Evolutionary conservation across 495 filamentous ascomycete genomes (phyloP), one percentile per base, ranked within the genome.

Genomic region (Rhypophila decipiens): DNA sequence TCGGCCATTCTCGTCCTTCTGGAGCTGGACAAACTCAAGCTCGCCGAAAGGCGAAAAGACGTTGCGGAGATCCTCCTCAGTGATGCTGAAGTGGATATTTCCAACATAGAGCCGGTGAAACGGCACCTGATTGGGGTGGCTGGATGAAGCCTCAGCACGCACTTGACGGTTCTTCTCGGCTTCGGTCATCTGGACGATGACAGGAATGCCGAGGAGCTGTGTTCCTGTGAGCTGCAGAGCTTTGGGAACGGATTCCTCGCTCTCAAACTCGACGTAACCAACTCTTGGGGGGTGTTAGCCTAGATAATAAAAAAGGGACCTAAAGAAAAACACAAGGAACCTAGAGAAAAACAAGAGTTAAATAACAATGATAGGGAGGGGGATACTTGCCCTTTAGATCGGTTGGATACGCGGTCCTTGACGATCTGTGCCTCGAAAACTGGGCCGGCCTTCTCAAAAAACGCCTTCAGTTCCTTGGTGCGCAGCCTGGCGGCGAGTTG

Each of bases 81-180:
- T 97, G 66, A 99, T 95, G 67, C 87, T 95, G 79, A 99, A 99
- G 76, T 99, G 94, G 57, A 99, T 95, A 63, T 99, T 99, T 66
- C 94, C 94, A 56, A 99, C 93, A 70, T 96, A 99, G 43, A 99
- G 86, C 63, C 94, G 84, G 72, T 99, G 94, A 73, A 97, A 99
- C 24, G 94, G 94, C 24, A 95, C 83, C 44, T 86, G 84, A 53
- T 76, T 81, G 45, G 74, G 71, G 38, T 83, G 76, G 50, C 71
- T 74, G 53, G 75, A 77, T 38, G 74, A 74, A 39, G 81, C 73
- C 52, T 94, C 89, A 56, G 79, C 91, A 53, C 90, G 88, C 45
- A 88, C 88, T 76, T 96, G 93, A 42, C 94, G 90, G 62, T 99
- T 99, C 74, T 99, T 99, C 67, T 99, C 94, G 52, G 93, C 94